A percentile compares a stretch with the other conserved stretches of the same genome.
Evolutionary conservation across 164 flowering plant species (phyloP).

Genomic region (Malania oleifera): DNA sequence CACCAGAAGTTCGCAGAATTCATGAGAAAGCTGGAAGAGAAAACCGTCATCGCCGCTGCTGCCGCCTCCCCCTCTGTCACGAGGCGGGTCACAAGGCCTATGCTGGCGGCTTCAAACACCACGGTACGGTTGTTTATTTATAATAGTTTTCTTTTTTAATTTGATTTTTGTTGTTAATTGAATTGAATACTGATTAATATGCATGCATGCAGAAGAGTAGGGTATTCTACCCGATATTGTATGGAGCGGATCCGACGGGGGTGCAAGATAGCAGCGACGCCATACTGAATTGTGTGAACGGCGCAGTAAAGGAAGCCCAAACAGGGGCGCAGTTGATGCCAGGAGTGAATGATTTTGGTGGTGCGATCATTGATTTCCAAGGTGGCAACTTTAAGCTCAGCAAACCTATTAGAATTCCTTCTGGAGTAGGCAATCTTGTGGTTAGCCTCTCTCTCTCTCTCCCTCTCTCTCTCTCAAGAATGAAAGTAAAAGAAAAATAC

Average conservation of each 20-base stretch:
- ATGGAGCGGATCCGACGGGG: slow-evolving; percentile 53
- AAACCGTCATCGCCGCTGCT: no score
- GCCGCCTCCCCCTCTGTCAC: no score
- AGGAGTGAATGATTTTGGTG: slow-evolving; percentile 44
- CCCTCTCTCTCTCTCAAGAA: no score
- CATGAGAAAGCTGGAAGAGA: no score
- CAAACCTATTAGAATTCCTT: slow-evolving; percentile 36
- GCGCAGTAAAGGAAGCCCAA: slow-evolving; percentile 27
- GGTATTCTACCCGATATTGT: slow-evolving; percentile 39
- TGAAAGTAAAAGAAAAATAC: no score
- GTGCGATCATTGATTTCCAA: slow-evolving; percentile 39
- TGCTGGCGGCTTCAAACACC: no score
- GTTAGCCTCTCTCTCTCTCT: slow-evolving; percentile 15
- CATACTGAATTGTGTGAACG: slow-evolving; percentile 27
- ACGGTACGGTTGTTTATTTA: no score
- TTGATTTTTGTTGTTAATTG: no score
- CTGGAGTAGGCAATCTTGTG: slow-evolving; percentile 33
- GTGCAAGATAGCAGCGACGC: slow-evolving; percentile 41
- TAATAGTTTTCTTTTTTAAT: no score
- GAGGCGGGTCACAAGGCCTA: no score
- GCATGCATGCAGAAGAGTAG: slow-evolving; percentile 27
- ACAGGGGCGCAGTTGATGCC: slow-evolving; percentile 28
- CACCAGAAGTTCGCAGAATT: no score
- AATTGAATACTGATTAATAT: no score
- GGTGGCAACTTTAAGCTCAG: slow-evolving; percentile 39